Evolutionary conservation across 176 grass and related monocot genomes (phyloP).

Genomic region (Ensete ventricosum): DNA sequence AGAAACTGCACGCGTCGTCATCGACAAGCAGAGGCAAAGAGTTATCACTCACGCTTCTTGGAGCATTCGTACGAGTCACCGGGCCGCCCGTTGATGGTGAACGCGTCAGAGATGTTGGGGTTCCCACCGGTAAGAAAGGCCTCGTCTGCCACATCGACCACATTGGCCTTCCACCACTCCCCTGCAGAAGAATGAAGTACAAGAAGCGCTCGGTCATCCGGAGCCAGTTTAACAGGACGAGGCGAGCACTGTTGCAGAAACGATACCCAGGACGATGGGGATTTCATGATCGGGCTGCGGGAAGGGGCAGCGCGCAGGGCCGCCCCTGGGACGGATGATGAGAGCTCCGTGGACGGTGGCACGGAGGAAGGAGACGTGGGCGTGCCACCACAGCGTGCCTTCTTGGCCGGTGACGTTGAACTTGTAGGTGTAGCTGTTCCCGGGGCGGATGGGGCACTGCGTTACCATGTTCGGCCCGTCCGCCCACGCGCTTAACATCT

Average conservation of each 20-base stretch:
- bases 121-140: not conserved
- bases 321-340: conserved; percentile 33
- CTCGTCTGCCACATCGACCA: conserved; percentile 11
- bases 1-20: no score
- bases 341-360: conserved; percentile 54
- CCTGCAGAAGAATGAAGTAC: conserved; percentile 11
- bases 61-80: conserved; percentile 40
- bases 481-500: conserved; percentile 47
- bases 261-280: conserved; percentile 35
- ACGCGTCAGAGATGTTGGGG: conserved; percentile 28
- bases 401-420: conserved; percentile 53
- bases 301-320: conserved; percentile 36
- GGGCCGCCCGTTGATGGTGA: conserved; percentile 55
- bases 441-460: conserved; percentile 60
- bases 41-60: conserved; percentile 22
- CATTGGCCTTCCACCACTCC: conserved; percentile 69
- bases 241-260: no score
- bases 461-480: conserved; percentile 71
- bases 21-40: no score
- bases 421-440: conserved; percentile 37
- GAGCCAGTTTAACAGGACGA: no score
- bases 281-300: conserved; percentile 35
- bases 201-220: not conserved
- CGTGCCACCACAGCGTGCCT: conserved; percentile 91
- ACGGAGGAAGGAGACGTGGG: conserved; percentile 42